A percentile compares a stretch with the other conserved stretches of the same genome.
phyloP scores from a whole-genome alignment of 768 basidiomycete genomes.

The Lactarius sp. region DNA sequence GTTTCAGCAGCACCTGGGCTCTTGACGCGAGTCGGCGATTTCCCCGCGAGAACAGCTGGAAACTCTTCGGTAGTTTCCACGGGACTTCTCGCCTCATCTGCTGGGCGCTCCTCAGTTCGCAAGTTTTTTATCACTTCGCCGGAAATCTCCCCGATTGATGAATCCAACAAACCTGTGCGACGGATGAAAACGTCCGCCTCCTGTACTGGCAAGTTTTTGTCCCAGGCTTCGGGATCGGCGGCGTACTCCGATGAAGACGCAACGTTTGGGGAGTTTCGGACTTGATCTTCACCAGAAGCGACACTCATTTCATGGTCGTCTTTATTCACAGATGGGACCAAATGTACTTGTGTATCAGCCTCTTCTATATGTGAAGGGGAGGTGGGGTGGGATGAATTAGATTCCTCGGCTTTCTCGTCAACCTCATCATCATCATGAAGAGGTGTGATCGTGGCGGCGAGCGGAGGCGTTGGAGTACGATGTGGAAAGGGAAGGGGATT shows the following conservation, averaged over 20 bases:
- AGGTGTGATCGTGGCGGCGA: conserved; percentile 18
- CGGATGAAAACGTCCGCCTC: conserved; percentile 7
- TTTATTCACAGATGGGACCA: neutral
- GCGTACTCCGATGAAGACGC: neutral
- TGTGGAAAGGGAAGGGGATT: conserved; percentile 10
- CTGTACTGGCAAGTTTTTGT: neutral
- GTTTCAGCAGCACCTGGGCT: neutral
- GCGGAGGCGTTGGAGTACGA: conserved; percentile 22
- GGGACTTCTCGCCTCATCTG: neutral
- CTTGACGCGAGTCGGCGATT: neutral
- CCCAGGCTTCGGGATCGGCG: neutral
- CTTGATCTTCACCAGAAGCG: neutral
- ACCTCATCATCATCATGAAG: conserved; percentile 9
- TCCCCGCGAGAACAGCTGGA: neutral
- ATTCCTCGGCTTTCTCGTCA: neutral
- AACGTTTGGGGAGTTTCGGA: neutral
- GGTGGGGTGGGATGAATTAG: neutral
- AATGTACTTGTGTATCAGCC: neutral
- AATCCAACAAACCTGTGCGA: conserved; percentile 10
- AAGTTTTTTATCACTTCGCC: neutral
- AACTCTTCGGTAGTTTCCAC: neutral
- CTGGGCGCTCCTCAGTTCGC: neutral
- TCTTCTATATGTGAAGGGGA: neutral
- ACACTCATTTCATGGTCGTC: neutral
- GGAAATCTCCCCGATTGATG: neutral